Conservation (phyloP, 768 basidiomycete species). For the Rhodocollybia butyracea region DNA sequence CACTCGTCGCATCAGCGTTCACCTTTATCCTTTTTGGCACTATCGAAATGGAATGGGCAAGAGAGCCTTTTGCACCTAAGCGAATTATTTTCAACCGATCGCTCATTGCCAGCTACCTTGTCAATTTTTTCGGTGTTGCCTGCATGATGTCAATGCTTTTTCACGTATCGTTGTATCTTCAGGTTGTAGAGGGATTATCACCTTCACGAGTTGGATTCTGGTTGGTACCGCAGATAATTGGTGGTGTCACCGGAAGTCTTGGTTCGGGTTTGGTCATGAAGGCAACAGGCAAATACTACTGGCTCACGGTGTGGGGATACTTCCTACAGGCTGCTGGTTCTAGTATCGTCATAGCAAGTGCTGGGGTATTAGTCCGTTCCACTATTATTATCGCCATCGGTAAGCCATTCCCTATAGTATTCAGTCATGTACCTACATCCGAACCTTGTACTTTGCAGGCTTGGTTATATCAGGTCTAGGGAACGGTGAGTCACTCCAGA, state of each 20-base stretch:
- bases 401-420: slow-evolving; percentile 18
- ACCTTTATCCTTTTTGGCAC: slow-evolving; percentile 36
- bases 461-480: slow-evolving; percentile 33
- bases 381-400: slow-evolving; percentile 37
- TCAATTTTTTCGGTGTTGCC: slow-evolving; percentile 55
- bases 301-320: slow-evolving; percentile 44
- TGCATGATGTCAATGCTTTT: slow-evolving; percentile 44
- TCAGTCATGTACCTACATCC: neutral
- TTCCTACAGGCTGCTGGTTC: slow-evolving; percentile 35
- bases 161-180: slow-evolving; percentile 53
- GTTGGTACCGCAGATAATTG: slow-evolving; percentile 47
- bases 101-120: slow-evolving; percentile 52
- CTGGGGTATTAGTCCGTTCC: slow-evolving; percentile 36
- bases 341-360: slow-evolving; percentile 31
- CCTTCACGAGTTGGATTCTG: slow-evolving; percentile 50
- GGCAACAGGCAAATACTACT: slow-evolving; percentile 54
- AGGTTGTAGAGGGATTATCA: slow-evolving; percentile 48
- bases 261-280: slow-evolving; percentile 53
- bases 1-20: slow-evolving; percentile 30
- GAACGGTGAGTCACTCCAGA: slow-evolving; percentile 29
- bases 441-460: slow-evolving; percentile 20
- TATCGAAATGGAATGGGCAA: slow-evolving; percentile 47
- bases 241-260: slow-evolving; percentile 46
- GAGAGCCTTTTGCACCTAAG: slow-evolving; percentile 59
- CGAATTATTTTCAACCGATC: slow-evolving; percentile 48